Evolutionary conservation across 2,329 filamentous ascomycete species (phyloP), one percentile per base, ranked within the genome.

Genomic region (Colletotrichum ledebouriae): DNA sequence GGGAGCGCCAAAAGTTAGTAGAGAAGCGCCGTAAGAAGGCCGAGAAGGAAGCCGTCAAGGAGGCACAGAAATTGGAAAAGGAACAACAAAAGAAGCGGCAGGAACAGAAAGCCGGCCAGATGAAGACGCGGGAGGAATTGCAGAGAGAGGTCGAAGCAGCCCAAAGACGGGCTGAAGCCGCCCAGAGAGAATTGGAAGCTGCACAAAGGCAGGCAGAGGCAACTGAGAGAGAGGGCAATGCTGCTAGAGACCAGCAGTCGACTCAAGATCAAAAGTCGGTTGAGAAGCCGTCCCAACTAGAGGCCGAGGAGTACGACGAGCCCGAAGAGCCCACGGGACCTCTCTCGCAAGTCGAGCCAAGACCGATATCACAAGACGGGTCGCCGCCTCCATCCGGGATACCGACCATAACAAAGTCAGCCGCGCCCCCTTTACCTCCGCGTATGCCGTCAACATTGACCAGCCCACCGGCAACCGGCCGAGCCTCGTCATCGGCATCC

Each of bases 1-100:
- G 85, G 55, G 88, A 91, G 65, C 85, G 89, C 6, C 82, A 86
- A 41, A 91, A 91, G 75, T 78, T 89, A 2, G 75, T 87, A 17
- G 83, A 87, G 70, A 87, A 88, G 76, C 81, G 82, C 13, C 82
- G 78, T 58, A 82, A 85, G 73, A 84, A 85, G 71, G 64, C 75
- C 3, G 75, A 78, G 34, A 83, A 83, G 63, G 78, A 81, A 62
- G 75, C 80, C 69, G 76, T 83, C 76, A 79, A 80, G 71, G 50
- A 76, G 75, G 57, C 78, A 66, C 76, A 80, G 50, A 63, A 67
- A 29, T 49, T 67, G 41, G 72, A 74, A 25, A 79, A 78, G 59
- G 73, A 77, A 20, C 73, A 75, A 6, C 64, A 72, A 44, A 74
- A 72, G 57, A 71, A 78, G 69, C 75, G 72, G 34, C 59, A 76